Evolutionary conservation across 1,284 basidiomycete species (phyloP).

Genomic region (Schizophyllum amplum): DNA sequence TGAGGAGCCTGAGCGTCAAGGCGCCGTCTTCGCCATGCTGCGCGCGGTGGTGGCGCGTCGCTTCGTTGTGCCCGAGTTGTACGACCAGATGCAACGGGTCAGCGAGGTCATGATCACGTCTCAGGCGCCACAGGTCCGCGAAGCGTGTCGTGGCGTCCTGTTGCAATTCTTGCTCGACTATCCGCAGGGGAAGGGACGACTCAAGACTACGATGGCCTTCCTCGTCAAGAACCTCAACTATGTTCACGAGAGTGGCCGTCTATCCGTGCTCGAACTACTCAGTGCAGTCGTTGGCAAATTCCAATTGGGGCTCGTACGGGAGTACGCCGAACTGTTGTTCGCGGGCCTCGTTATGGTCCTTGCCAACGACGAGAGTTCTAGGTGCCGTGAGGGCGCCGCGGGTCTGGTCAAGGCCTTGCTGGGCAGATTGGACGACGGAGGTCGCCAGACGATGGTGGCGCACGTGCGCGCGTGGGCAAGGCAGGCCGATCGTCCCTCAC

Average conservation of each 20-base stretch:
- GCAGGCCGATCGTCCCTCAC: constrained; percentile 50
- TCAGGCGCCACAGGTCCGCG: constrained; percentile 87
- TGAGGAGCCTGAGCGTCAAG: constrained; percentile 90
- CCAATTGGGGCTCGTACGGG: constrained; percentile 63
- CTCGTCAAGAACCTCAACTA: constrained; percentile 93
- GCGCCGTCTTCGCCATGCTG: constrained; percentile 82
- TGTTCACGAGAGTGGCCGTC: constrained; percentile 83
- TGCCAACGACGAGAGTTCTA: constrained; percentile 88
- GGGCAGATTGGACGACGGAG: constrained; percentile 54
- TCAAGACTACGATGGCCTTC: constrained; percentile 87
- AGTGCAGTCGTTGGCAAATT: constrained; percentile 84
- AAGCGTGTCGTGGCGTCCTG: constrained; percentile 82
- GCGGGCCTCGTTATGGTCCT: constrained; percentile 88
- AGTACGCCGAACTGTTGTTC: constrained; percentile 88
- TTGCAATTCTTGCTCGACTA: constrained; percentile 97
- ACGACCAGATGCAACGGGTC: constrained; percentile 96
- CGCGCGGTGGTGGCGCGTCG: constrained; percentile 89
- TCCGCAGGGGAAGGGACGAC: constrained; percentile 89
- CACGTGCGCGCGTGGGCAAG: constrained; percentile 81
- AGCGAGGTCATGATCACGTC: constrained; percentile 92
- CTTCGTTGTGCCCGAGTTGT: constrained; percentile 94
- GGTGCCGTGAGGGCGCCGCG: constrained; percentile 85
- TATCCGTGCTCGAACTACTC: constrained; percentile 89
- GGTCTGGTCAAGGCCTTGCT: constrained; percentile 77
- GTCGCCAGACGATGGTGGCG: constrained; percentile 51